phyloP scores from a whole-genome alignment of 768 basidiomycete species.

The Psilocybe tampanensis region DNA sequence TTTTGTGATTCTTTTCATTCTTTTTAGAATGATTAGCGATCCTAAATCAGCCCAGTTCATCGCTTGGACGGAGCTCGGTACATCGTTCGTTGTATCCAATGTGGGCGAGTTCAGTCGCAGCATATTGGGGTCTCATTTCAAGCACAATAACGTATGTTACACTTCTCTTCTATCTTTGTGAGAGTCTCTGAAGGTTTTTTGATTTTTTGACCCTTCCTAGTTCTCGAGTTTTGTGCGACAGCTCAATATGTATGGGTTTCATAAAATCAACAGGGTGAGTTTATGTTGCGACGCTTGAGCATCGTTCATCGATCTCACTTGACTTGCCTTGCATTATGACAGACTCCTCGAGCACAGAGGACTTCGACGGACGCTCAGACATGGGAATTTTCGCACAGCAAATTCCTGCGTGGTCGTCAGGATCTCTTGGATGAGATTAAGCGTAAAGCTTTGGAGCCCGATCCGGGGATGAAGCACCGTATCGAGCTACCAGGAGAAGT shows the following conservation, averaged over 20 bases:
- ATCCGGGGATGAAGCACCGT: slow-evolving; percentile 69
- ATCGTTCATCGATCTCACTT: too few relatives aligned
- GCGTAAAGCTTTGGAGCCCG: slow-evolving; percentile 82
- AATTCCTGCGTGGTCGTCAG: slow-evolving; percentile 79
- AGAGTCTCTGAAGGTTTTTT: slow-evolving; percentile 6
- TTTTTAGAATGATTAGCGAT: slow-evolving; percentile 86
- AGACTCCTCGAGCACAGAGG: slow-evolving; percentile 84
- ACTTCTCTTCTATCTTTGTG: slow-evolving; percentile 2
- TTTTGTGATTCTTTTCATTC: slow-evolving; percentile 2
- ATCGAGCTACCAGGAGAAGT: slow-evolving; percentile 85
- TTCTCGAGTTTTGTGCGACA: slow-evolving; percentile 95
- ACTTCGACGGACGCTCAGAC: slow-evolving; percentile 81
- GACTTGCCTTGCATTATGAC: slow-evolving; percentile 2
- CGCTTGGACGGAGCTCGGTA: slow-evolving; percentile 80
- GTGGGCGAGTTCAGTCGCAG: slow-evolving; percentile 85
- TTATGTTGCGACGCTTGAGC: background rate
- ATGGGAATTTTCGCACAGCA: slow-evolving; percentile 89
- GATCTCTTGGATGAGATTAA: slow-evolving; percentile 87
- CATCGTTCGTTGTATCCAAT: slow-evolving; percentile 85
- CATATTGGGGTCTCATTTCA: slow-evolving; percentile 86
- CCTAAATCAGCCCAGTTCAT: slow-evolving; percentile 80
- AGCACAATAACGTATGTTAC: slow-evolving; percentile 84
- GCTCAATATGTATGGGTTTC: slow-evolving; percentile 96
- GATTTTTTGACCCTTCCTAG: slow-evolving; percentile 38
- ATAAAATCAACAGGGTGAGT: slow-evolving; percentile 87